phyloP scores from a whole-genome alignment of 257 asterid species.

The Handroanthus guayacan region DNA sequence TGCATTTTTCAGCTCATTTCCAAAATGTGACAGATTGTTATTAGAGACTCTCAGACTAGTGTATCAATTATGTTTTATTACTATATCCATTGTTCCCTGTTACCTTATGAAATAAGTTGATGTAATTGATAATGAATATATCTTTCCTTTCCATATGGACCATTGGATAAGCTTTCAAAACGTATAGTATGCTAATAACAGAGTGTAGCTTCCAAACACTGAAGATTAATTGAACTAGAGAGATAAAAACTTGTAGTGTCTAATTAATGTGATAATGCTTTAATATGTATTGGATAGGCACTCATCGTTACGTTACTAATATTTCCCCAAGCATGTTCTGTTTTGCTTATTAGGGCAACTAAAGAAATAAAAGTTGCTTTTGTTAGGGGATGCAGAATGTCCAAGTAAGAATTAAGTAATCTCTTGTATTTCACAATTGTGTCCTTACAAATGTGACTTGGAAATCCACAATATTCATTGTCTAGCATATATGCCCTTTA shows the following conservation, averaged over 20 bases:
- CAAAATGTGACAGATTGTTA: background rate
- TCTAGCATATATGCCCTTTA: too few species aligned
- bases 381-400: background rate
- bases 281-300: too few species aligned
- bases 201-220: background rate
- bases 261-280: too few species aligned
- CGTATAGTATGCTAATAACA: background rate
- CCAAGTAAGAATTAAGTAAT: background rate
- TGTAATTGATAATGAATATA: background rate
- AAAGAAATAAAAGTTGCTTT: background rate
- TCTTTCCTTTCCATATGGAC: background rate
- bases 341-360: background rate
- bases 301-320: background rate
- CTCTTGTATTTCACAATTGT: background rate
- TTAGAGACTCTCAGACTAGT: background rate
- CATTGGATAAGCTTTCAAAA: background rate
- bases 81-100: background rate
- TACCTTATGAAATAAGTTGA: background rate
- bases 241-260: too few species aligned
- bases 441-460: background rate
- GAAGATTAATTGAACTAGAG: background rate
- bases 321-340: background rate
- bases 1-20: background rate
- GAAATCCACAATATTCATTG: background rate
- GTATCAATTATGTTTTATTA: background rate